These are phyloP conservation scores for Russula griseocarnosa DNA, from an alignment of 768 basidiomycete genomes.

Conservation along the genomic window DNA sequence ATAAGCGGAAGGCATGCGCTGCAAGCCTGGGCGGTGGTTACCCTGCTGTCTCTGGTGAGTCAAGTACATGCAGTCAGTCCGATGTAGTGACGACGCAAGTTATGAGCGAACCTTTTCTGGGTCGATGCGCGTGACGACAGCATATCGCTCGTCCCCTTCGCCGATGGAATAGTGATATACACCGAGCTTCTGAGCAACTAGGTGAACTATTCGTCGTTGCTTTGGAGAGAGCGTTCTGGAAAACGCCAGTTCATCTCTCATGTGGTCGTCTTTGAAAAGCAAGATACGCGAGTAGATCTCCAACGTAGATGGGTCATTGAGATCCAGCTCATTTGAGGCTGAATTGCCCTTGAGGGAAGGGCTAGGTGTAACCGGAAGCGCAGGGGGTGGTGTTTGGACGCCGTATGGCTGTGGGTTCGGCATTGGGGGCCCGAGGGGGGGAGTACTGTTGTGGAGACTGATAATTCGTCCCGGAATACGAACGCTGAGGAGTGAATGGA, in stretches of 20 bases:
- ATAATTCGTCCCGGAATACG: constrained; percentile 61
- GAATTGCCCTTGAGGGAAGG: constrained; percentile 56
- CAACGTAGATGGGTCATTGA: constrained; percentile 92
- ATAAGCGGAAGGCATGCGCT: constrained; percentile 79
- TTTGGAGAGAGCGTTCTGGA: constrained; percentile 80
- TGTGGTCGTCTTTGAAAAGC: constrained; percentile 94
- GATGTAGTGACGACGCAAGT: background rate
- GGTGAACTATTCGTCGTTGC: constrained; percentile 88
- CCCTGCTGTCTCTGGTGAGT: constrained; percentile 38
- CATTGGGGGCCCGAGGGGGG: constrained; percentile 47
- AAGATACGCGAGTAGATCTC: constrained; percentile 97
- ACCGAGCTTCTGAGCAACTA: constrained; percentile 94
- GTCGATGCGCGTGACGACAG: constrained; percentile 89
- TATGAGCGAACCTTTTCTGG: constrained; percentile 62
- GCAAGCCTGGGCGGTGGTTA: constrained; percentile 52
- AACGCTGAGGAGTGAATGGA: constrained; percentile 65
- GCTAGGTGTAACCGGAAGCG: constrained; percentile 52
- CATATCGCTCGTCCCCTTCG: constrained; percentile 88
- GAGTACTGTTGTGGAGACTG: constrained; percentile 62
- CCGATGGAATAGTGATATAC: constrained; percentile 93
- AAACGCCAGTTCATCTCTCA: constrained; percentile 97
- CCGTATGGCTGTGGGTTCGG: constrained; percentile 42
- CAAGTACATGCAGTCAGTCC: constrained; percentile 4
- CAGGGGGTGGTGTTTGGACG: constrained; percentile 49
- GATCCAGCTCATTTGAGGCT: constrained; percentile 71